Evolutionary conservation across 2,329 filamentous ascomycete species (phyloP), one percentile per base, ranked within the genome.

Genomic region (Pyricularia pennisetigena): DNA sequence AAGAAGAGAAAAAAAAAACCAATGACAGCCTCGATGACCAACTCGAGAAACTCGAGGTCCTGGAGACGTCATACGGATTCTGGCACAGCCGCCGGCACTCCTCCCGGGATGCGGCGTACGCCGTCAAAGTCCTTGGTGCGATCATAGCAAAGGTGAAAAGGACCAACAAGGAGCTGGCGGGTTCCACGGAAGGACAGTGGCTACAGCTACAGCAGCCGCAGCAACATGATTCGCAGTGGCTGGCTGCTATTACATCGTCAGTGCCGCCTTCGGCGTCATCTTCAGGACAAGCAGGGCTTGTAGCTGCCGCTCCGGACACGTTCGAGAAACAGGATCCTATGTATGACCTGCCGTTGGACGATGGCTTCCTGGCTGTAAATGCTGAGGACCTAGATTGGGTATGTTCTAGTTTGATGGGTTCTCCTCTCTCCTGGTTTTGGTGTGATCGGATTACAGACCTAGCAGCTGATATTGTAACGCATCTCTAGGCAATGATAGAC

Each of bases 31-130:
- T 24, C 62, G 63, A 68, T 41, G 67, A 68, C 1, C 49, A 49
- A 35, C 24, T 35, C 32, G 67, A 81, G 65, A 78, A 85, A 35
- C 74, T 79, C 12, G 71, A 74, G 8, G 73, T 80, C 69, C 77
- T 85, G 28, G 76, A 76, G 69, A 74, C 75, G 16, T 84, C 82
- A 16, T 75, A 82, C 68, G 68, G 68, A 1, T 79, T 84, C 65
- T 85, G 83, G 82, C 71, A 73, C 30, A 74, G 78, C 9, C 77
- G 83, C 30, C 75, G 79, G 2, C 68, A 72, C n/a, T 73, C 74
- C 2, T 74, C 77, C n/a, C 71, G 75, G 0, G 82, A 83, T 68
- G 77, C 82, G 49, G 79, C 74, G 30, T 84, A 83, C 73, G 82
- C 83, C 30, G 79, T 78, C 10, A 77, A 79, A 41, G 79, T 82